A percentile compares a stretch with the other conserved stretches of the same genome.
Conservation (phyloP, 176 grass and related monocot genomes). For the Musa acuminata region DNA sequence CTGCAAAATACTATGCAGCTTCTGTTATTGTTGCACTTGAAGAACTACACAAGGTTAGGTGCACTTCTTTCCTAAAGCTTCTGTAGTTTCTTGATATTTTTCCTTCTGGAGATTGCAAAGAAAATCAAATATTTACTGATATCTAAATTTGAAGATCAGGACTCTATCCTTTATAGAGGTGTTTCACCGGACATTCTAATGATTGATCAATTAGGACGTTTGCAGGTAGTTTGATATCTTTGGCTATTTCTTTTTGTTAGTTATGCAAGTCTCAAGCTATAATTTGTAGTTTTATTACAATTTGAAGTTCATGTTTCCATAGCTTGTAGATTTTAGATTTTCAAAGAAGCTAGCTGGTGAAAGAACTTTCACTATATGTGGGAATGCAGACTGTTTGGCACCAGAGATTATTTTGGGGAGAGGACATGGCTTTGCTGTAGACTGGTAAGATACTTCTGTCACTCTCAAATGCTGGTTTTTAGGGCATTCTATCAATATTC, state of each 20-base stretch:
- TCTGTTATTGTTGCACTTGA: slow-evolving; percentile 72
- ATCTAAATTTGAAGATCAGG: slow-evolving; percentile 41
- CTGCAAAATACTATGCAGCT: slow-evolving; percentile 63
- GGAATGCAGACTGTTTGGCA: slow-evolving; percentile 75
- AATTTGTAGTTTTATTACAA: not conserved
- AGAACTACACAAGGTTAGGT: slow-evolving; percentile 64
- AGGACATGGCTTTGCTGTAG: slow-evolving; percentile 63
- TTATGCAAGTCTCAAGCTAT: not conserved
- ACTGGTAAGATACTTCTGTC: slow-evolving; percentile 55
- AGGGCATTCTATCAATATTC: not conserved
- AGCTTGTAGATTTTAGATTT: slow-evolving; percentile 96
- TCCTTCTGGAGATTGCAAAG: not conserved
- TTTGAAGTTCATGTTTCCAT: slow-evolving; percentile 7
- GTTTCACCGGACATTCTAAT: slow-evolving; percentile 78
- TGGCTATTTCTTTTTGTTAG: too few species aligned
- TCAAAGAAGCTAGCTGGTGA: slow-evolving; percentile 68
- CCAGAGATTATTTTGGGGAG: slow-evolving; percentile 82
- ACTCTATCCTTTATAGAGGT: slow-evolving; percentile 85
- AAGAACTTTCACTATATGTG: slow-evolving; percentile 89
- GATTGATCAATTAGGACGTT: slow-evolving; percentile 57
- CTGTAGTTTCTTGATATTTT: not conserved
- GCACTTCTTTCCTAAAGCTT: not conserved
- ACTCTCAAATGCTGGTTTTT: not conserved
- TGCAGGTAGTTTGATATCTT: slow-evolving; percentile 28
- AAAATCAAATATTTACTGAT: not conserved